Percentiles rank a stretch among this genome's conserved stretches.
Evolutionary conservation across 208 protist genomes (phyloP).

Genomic region (Acanthamoeba healyi): DNA sequence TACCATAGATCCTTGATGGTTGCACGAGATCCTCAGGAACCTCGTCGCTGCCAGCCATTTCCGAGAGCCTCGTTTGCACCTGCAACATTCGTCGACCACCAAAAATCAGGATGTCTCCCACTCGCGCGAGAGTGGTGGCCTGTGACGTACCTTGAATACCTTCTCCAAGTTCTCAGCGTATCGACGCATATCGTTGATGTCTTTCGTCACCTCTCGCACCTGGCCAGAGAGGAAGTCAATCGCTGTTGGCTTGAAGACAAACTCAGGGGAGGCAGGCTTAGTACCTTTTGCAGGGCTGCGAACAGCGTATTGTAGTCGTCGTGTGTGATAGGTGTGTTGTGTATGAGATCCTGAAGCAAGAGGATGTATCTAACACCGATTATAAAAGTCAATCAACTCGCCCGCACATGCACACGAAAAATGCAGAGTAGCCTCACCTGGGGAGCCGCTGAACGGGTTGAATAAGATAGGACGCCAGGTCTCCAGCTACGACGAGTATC

Average conservation of each 20-base stretch:
- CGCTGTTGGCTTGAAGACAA: background rate
- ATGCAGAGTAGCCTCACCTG: background rate
- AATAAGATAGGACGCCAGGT: background rate
- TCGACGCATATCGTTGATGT: constrained; percentile 37
- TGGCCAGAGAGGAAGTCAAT: background rate
- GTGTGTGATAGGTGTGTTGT: constrained; percentile 5
- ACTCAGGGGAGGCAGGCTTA: background rate
- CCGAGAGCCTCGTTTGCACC: constrained; percentile 19
- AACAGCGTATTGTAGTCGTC: background rate
- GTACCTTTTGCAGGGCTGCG: background rate
- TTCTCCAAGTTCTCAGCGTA: constrained; percentile 38
- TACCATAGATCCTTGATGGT: background rate
- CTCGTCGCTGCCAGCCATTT: background rate
- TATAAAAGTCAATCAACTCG: background rate
- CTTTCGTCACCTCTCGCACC: constrained; percentile 19
- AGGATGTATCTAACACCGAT: background rate
- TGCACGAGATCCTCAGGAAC: background rate
- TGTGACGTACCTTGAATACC: background rate
- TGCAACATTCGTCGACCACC: background rate
- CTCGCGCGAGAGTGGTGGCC: too few species aligned
- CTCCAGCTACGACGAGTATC: too few species aligned
- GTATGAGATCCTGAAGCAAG: background rate
- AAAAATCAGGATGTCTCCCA: background rate
- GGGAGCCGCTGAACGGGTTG: constrained; percentile 1
- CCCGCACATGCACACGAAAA: background rate